Conservation (phyloP, 1,284 basidiomycete genomes). For the Ustanciosporium gigantosporum region DNA sequence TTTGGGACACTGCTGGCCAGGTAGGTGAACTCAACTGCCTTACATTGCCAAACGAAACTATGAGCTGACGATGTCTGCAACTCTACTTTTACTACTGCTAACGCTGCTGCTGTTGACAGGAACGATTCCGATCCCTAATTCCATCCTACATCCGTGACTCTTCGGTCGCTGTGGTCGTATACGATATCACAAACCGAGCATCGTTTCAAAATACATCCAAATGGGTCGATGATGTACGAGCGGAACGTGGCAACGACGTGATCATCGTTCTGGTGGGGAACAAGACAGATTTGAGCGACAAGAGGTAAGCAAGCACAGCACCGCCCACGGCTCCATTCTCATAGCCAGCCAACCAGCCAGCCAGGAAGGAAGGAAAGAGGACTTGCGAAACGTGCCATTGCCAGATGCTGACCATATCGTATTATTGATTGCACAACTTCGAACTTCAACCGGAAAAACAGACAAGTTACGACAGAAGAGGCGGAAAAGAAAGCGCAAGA, state of each 20-base stretch:
- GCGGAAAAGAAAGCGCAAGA: slow-evolving; percentile 91
- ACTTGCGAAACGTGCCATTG: too few relatives aligned
- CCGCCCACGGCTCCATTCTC: neutral
- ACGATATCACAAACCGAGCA: slow-evolving; percentile 95
- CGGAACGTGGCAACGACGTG: slow-evolving; percentile 95
- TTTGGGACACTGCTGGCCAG: slow-evolving; percentile 95
- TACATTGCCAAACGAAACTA: neutral
- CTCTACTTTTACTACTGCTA: neutral
- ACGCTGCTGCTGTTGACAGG: slow-evolving; percentile 65
- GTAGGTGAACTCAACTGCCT: slow-evolving; percentile 63
- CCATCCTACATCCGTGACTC: slow-evolving; percentile 99
- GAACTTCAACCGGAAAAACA: slow-evolving; percentile 1
- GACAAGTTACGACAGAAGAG: slow-evolving; percentile 98
- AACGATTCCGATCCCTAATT: slow-evolving; percentile 95
- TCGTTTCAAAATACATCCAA: slow-evolving; percentile 97
- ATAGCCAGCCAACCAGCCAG: neutral
- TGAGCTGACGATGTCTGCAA: too few relatives aligned
- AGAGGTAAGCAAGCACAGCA: slow-evolving; percentile 36
- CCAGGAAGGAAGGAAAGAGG: too few relatives aligned
- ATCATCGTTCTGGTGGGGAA: slow-evolving; percentile 99
- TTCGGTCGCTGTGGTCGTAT: slow-evolving; percentile 95
- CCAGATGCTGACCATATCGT: too few relatives aligned
- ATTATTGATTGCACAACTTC: neutral
- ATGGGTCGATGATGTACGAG: slow-evolving; percentile 99
- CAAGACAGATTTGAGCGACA: slow-evolving; percentile 78